A percentile compares a stretch with the other conserved stretches of the same genome.
These are phyloP conservation scores for Bisporella sp. DNA, from an alignment of 2,329 filamentous ascomycete species.

Conservation along the genomic window DNA sequence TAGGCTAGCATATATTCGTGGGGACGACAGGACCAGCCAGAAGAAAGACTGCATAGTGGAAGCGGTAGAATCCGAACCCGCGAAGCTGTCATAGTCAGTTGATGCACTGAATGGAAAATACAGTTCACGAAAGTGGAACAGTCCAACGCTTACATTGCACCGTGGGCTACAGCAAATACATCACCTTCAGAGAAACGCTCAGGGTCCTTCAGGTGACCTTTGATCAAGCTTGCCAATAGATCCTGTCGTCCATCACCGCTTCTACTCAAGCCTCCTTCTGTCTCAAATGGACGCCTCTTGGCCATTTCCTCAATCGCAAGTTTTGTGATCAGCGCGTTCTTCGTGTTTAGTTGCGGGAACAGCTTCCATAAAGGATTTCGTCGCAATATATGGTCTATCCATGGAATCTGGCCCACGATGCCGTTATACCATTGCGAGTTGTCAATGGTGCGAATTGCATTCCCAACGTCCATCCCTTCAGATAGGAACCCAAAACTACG, in stretches of 20 bases:
- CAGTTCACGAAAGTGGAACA: too few relatives aligned
- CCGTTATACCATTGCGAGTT: constrained; percentile 29
- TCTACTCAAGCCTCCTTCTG: neutral
- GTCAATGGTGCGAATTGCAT: constrained; percentile 31
- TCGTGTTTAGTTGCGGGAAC: constrained; percentile 28
- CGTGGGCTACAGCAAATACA: constrained; percentile 10
- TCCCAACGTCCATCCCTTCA: constrained; percentile 34
- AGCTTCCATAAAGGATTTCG: constrained; percentile 2
- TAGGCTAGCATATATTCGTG: too few relatives aligned
- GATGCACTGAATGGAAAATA: too few relatives aligned
- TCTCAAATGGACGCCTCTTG: constrained; percentile 7
- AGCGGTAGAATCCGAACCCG: too few relatives aligned
- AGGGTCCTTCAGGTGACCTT: constrained; percentile 26
- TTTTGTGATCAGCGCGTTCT: constrained; percentile 28
- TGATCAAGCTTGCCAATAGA: constrained; percentile 34
- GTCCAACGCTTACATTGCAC: constrained; percentile 37
- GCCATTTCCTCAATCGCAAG: constrained; percentile 1
- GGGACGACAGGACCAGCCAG: too few relatives aligned
- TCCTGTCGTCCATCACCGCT: constrained; percentile 12
- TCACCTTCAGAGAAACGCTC: constrained; percentile 29
- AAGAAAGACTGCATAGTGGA: too few relatives aligned
- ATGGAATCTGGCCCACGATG: constrained; percentile 31
- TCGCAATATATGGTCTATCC: constrained; percentile 24
- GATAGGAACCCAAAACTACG: constrained; percentile 35
- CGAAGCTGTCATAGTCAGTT: too few relatives aligned